phyloP scores from a whole-genome alignment of 495 filamentous ascomycete genomes.

The Venustampulla echinocandica region DNA sequence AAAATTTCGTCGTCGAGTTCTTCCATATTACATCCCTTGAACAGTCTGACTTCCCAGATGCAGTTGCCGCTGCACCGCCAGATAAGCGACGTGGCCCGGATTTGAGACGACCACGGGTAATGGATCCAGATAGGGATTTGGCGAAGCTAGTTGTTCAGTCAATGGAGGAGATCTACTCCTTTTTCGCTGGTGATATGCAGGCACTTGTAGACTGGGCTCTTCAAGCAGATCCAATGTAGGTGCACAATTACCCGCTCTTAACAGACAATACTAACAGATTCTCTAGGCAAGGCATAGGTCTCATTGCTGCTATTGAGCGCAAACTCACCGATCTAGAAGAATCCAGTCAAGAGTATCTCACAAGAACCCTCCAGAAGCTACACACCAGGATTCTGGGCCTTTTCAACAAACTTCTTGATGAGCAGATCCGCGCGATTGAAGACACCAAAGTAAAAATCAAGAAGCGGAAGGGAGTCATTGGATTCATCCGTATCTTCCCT shows the following conservation, averaged over 20 bases:
- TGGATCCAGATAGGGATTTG: slow-evolving; percentile 77
- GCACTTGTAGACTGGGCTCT: slow-evolving; percentile 78
- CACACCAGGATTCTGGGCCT: slow-evolving; percentile 65
- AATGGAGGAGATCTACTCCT: slow-evolving; percentile 82
- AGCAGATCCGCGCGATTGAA: slow-evolving; percentile 90
- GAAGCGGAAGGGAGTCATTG: slow-evolving; percentile 92
- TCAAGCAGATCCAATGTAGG: slow-evolving; percentile 60
- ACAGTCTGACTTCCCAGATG: slow-evolving; percentile 70
- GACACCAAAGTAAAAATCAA: slow-evolving; percentile 99
- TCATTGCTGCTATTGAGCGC: slow-evolving; percentile 71
- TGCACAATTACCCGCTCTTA: not conserved
- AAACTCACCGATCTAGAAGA: slow-evolving; percentile 70
- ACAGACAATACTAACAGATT: slow-evolving; percentile 29
- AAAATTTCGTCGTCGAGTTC: slow-evolving; percentile 90
- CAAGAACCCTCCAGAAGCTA: slow-evolving; percentile 67
- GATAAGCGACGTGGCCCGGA: slow-evolving; percentile 59
- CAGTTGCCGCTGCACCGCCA: slow-evolving; percentile 56
- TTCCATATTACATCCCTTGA: slow-evolving; percentile 80
- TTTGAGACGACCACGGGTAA: slow-evolving; percentile 58
- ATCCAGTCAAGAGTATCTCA: slow-evolving; percentile 85
- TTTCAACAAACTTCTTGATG: slow-evolving; percentile 85
- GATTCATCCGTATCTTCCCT: slow-evolving; percentile 88
- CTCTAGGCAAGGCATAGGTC: slow-evolving; percentile 67
- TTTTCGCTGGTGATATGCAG: slow-evolving; percentile 71
- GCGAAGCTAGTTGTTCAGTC: slow-evolving; percentile 68